These are phyloP conservation scores for Glycine tomentella DNA, from an alignment of 306 rosid species.

Conservation along the genomic window DNA sequence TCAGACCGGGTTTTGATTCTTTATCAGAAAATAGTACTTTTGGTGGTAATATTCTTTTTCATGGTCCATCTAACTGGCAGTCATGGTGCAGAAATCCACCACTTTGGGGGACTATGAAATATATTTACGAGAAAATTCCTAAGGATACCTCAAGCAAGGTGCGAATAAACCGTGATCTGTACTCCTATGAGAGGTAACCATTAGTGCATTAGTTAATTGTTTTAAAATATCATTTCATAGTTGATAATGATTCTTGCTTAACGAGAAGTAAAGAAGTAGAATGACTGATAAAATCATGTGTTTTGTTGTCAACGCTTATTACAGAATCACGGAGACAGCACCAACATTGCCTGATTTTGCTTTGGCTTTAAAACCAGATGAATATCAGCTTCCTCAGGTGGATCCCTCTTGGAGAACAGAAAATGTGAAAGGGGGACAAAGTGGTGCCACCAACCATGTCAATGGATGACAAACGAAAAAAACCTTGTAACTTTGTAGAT, in stretches of 20 bases:
- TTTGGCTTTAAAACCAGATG: constrained; percentile 95
- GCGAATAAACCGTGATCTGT: constrained; percentile 87
- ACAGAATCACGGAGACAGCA: constrained; percentile 96
- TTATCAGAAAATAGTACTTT: constrained; percentile 12
- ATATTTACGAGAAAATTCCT: constrained; percentile 91
- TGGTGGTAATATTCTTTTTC: constrained; percentile 17
- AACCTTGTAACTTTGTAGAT: constrained; percentile 36
- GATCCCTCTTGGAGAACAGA: constrained; percentile 83
- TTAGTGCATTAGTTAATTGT: background rate
- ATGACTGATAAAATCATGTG: constrained; percentile 12
- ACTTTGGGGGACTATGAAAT: constrained; percentile 96
- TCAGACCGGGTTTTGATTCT: constrained; percentile 18
- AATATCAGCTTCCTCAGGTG: constrained; percentile 87
- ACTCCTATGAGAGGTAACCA: constrained; percentile 77
- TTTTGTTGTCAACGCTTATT: constrained; percentile 42
- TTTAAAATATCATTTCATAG: constrained; percentile 1
- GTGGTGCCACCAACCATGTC: constrained; percentile 56
- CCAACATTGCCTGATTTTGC: constrained; percentile 97
- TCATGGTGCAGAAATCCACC: constrained; percentile 80
- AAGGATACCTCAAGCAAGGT: constrained; percentile 97
- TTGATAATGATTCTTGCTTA: constrained; percentile 29
- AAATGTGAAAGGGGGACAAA: constrained; percentile 61
- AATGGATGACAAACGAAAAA: constrained; percentile 57
- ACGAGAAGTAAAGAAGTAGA: constrained; percentile 11
- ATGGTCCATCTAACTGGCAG: constrained; percentile 36